phyloP scores from a whole-genome alignment of 257 asterid genomes.

The Solanum clarkiae region DNA sequence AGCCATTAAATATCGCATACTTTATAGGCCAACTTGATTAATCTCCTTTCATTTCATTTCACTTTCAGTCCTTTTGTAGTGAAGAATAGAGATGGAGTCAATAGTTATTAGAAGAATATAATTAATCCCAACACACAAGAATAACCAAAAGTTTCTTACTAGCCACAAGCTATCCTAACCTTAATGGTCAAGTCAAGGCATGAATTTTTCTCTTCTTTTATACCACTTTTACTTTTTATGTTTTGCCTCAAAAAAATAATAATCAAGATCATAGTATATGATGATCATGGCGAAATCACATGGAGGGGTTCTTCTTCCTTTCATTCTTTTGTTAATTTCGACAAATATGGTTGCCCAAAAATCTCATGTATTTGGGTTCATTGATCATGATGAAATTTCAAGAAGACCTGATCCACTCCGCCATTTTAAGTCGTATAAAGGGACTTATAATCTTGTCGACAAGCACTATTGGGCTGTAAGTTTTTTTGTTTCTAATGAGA shows the following conservation, averaged over 20 bases:
- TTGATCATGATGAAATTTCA: constrained; percentile 5
- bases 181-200: constrained; percentile 35
- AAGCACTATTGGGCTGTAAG: constrained; percentile 64
- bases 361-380: constrained; percentile 15
- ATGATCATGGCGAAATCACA: constrained; percentile 22
- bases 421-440: constrained; percentile 19
- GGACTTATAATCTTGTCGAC: constrained; percentile 33
- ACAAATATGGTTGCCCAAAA: constrained; percentile 9
- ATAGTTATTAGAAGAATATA: background rate
- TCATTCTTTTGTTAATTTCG: constrained; percentile 17
- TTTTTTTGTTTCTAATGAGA: background rate
- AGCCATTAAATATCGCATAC: background rate
- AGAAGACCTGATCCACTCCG: constrained; percentile 33
- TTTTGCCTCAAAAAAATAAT: background rate
- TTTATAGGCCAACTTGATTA: background rate
- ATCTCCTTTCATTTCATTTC: background rate
- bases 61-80: background rate
- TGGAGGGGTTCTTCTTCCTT: constrained; percentile 2
- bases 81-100: background rate
- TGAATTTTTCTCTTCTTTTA: constrained; percentile 4
- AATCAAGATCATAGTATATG: background rate
- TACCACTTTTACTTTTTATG: background rate
- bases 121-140: background rate
- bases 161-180: constrained; percentile 53
- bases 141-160: constrained; percentile 17